Evolutionary conservation across 257 asterid species (phyloP).

Genomic region (Leonotis leonurus): DNA sequence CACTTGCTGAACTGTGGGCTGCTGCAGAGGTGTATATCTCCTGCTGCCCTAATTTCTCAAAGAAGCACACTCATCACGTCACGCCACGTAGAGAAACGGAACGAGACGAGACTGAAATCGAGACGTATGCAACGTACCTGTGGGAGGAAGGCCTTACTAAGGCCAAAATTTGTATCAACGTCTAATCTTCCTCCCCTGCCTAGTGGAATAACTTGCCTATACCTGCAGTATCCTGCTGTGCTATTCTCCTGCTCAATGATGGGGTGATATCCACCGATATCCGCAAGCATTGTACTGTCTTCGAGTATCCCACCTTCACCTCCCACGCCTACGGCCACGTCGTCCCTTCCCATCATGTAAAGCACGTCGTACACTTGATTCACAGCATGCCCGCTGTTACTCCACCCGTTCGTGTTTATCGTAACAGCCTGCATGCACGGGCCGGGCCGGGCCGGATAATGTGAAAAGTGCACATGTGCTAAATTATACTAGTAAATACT

Average conservation of each 20-base stretch:
- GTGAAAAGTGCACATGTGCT: too few relatives aligned
- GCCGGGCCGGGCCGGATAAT: too few relatives aligned
- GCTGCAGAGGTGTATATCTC: slow-evolving; percentile 57
- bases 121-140: slow-evolving; percentile 31
- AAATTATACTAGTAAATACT: too few relatives aligned
- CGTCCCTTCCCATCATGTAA: slow-evolving; percentile 91
- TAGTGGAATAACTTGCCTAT: slow-evolving; percentile 73
- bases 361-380: slow-evolving; percentile 79
- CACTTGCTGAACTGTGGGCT: slow-evolving; percentile 78
- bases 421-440: slow-evolving; percentile 95
- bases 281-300: slow-evolving; percentile 55
- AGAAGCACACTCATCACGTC: too few relatives aligned
- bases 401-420: slow-evolving; percentile 64
- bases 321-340: slow-evolving; percentile 78
- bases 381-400: slow-evolving; percentile 69
- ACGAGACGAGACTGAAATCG: too few relatives aligned
- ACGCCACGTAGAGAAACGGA: too few relatives aligned
- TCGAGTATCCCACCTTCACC: slow-evolving; percentile 84
- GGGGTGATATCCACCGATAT: slow-evolving; percentile 91
- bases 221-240: slow-evolving; percentile 80
- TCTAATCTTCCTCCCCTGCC: slow-evolving; percentile 70
- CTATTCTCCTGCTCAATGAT: slow-evolving; percentile 67
- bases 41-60: slow-evolving; percentile 53
- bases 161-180: slow-evolving; percentile 62
- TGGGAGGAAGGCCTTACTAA: slow-evolving; percentile 70